Evolutionary conservation across 106 monocot genomes (phyloP).

Genomic region (Dendrobium officinale): DNA sequence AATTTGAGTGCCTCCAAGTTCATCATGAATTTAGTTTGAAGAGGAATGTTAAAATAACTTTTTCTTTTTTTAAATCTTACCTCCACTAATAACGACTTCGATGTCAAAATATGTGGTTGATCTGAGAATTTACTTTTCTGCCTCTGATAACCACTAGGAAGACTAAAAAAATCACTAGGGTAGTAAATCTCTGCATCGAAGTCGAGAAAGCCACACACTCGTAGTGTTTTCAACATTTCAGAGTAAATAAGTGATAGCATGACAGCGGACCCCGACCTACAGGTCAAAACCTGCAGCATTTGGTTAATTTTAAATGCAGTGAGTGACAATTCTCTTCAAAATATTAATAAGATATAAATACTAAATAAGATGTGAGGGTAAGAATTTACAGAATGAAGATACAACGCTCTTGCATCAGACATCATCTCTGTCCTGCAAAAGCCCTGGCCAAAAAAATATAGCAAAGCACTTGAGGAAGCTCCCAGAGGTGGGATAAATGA

Average conservation of each 20-base stretch:
- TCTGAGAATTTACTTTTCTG: conserved; percentile 42
- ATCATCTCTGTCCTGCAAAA: conserved; percentile 29
- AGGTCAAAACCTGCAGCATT: conserved; percentile 53
- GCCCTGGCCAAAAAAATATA: conserved; percentile 25
- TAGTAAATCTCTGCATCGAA: conserved; percentile 61
- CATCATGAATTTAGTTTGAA: not conserved
- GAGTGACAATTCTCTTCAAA: not conserved
- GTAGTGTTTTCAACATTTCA: conserved; percentile 52
- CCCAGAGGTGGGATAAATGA: not conserved
- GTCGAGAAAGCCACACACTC: conserved; percentile 34
- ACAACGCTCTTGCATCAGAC: conserved; percentile 41
- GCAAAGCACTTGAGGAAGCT: not conserved
- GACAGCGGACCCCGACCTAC: conserved; percentile 37
- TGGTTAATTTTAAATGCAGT: not conserved
- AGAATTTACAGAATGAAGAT: conserved; percentile 55
- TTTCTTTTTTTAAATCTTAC: conserved; percentile 9
- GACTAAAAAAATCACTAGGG: conserved; percentile 33
- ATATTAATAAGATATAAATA: not conserved
- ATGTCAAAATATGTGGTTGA: conserved; percentile 53
- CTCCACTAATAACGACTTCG: conserved; percentile 43
- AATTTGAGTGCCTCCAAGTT: not conserved
- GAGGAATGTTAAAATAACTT: not conserved
- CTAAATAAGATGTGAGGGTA: not conserved
- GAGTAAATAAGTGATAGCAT: conserved; percentile 66
- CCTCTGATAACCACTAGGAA: conserved; percentile 58